Evolutionary conservation across 2,329 filamentous ascomycete species (phyloP), one percentile per base, ranked within the genome.

Genomic region (Rutstroemia sp.): DNA sequence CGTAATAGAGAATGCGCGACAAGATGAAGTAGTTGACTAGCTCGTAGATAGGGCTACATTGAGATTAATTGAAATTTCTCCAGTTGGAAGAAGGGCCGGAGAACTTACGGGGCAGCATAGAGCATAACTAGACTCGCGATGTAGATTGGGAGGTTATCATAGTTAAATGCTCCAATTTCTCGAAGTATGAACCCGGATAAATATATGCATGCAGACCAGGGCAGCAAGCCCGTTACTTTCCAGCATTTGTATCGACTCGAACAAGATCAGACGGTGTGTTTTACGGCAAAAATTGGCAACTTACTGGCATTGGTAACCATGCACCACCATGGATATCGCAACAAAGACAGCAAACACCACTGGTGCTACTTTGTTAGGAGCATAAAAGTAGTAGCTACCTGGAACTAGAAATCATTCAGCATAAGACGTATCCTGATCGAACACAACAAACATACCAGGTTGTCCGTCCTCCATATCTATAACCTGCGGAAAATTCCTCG

Each of bases 11-110:
- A 12, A 83, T 73, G 4, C 81, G 77, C 2, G 78, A 78, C 23
- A 86, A 76, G 55, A 84, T 76, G 62, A 82, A 77, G 68, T 85
- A 86, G 64, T 85, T 83, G 55, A 79, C 76, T 3, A 82, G 73
- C 52, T 82, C 81, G 42, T 85, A 78, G 4, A 86, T 71, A 0
- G 84, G 83, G 2, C 80, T 80, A 45, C 19, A 7, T 34, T 25
- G 19, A 25, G 2, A 6, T 25, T 6, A 47, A 5, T 44, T 37
- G 14, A 9, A 10, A 5, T 3, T 2, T 45, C 45, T 52, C 16
- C 1, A 6, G 34, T 41, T 23, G 30, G 61, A 21, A 57, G 69
- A 71, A 14, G 10, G 25, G 18, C 18, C 9, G 14, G 12, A 18
- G 8, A 16, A 58, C 62, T 49, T 59, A 67, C 65, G 66, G 67